Percentiles rank a stretch among this genome's conserved stretches.
Conservation (phyloP, 495 filamentous ascomycete genomes). For the Podospora pseudopauciseta region DNA sequence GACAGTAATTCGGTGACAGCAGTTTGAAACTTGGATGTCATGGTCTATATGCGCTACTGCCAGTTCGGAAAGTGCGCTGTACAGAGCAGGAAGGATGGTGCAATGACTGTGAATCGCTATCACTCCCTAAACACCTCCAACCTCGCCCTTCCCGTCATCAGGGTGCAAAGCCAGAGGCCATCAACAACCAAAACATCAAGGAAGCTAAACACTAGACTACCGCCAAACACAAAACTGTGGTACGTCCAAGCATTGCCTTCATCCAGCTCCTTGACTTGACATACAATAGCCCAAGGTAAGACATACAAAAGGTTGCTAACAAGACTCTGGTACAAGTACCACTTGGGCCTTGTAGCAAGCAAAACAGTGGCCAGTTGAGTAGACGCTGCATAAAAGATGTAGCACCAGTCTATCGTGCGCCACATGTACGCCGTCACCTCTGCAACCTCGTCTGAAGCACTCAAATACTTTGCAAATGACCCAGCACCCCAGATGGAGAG, state of each 20-base stretch:
- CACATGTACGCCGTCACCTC: conserved; percentile 66
- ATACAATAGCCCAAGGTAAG: conserved; percentile 66
- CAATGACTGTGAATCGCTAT: not conserved
- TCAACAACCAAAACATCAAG: conserved; percentile 51
- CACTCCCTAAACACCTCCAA: conserved; percentile 15
- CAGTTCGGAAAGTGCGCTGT: too few relatives aligned
- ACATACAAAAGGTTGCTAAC: conserved; percentile 64
- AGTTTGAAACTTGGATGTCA: too few relatives aligned
- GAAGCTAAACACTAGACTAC: conserved; percentile 64
- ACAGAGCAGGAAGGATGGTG: not conserved
- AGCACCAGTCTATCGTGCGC: conserved; percentile 69
- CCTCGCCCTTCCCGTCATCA: conserved; percentile 47
- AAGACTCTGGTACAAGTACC: conserved; percentile 66
- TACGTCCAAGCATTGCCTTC: conserved; percentile 62
- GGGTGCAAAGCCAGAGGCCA: conserved; percentile 53
- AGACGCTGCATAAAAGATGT: conserved; percentile 66
- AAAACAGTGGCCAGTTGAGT: conserved; percentile 64
- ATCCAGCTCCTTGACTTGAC: conserved; percentile 47
- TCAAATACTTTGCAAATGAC: conserved; percentile 60
- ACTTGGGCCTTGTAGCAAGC: conserved; percentile 60
- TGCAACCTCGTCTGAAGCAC: conserved; percentile 52
- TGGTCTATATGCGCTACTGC: too few relatives aligned
- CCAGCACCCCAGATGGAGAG: conserved; percentile 56
- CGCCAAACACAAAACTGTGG: conserved; percentile 65
- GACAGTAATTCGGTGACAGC: too few relatives aligned